Base-by-base conservation (phyloP, 2,329 filamentous ascomycete genomes). In the Cordyceps fumosorosea region DNA sequence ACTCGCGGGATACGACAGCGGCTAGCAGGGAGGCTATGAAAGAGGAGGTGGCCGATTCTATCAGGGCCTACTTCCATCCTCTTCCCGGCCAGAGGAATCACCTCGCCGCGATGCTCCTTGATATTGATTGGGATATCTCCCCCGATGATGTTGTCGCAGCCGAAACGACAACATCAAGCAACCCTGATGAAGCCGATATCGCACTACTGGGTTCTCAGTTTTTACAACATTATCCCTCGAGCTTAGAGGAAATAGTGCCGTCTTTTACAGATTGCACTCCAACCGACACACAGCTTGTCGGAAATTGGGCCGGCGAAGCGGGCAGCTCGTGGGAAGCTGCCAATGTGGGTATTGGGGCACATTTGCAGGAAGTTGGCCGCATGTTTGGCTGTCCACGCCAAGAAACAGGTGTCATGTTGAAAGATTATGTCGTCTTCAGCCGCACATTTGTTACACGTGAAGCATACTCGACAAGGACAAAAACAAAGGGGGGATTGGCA, bases 271-370 rank as follows among this genome's bases (percentile, higher is more conserved):
- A 98, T 74, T 96, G 92, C 74, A 96, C 93, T 3, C 86, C 88
- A 37, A 97, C 92, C 0, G 91, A 98, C 71, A 90, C 87, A 11
- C 83, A 85, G 45, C 84, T 84, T 68, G 86, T 96, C 44, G 89
- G 89, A 18, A 96, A 97, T 69, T 91, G 96, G 72, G 91, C 87
- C 73, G 89, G 89, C 67, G 90, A 96, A 67, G 88, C 88, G 7
- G 93, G 93, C 26, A 96, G 90, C 71, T 95, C 87, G 53, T 98
- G 93, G 93, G 93, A 98, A 73, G 87, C 92, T n/a, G 92, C 91
- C 29, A 96, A 93, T 68, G 89, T 96, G 64, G 93, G 93, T 34
- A 96, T 98, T 66, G 93, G 93, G 8, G 93, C 91, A 11, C 93
- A 98, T 74, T 75, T 98, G 54, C 93, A 96, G 73, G 92, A 97